Percentiles rank a stretch among this genome's conserved stretches.
Conservation (phyloP, 371 early-diverging fungal species). For the Rhizopus stolonifer region DNA sequence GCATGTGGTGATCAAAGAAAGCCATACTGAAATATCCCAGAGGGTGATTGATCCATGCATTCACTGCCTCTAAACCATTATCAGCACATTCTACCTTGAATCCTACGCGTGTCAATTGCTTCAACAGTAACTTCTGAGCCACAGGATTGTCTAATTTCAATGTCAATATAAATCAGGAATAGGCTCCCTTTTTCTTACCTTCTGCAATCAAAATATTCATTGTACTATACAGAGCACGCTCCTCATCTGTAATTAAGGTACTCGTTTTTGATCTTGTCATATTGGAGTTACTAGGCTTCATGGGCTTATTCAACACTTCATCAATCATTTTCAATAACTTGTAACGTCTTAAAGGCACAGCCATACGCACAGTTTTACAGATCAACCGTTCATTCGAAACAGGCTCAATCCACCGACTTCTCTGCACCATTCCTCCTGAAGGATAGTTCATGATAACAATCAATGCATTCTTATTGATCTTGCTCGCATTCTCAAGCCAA, state of each 20-base stretch:
- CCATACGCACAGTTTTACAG: slow-evolving; percentile 43
- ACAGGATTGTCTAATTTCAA: slow-evolving; percentile 41
- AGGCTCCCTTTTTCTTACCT: slow-evolving; percentile 12
- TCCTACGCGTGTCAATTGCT: slow-evolving; percentile 42
- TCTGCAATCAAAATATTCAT: slow-evolving; percentile 46
- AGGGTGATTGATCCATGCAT: slow-evolving; percentile 37
- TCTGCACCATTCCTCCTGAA: slow-evolving; percentile 24
- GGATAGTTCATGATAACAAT: slow-evolving; percentile 45
- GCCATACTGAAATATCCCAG: slow-evolving; percentile 35
- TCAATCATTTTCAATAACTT: slow-evolving; percentile 43
- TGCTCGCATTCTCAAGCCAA: slow-evolving; percentile 27
- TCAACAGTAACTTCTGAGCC: slow-evolving; percentile 44
- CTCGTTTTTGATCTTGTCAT: slow-evolving; percentile 4
- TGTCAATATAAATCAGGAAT: background rate
- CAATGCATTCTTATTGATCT: slow-evolving; percentile 13
- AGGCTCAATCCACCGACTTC: slow-evolving; percentile 17
- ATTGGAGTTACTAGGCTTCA: slow-evolving; percentile 4
- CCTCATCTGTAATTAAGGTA: slow-evolving; percentile 29
- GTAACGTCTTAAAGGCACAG: slow-evolving; percentile 51
- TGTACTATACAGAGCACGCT: slow-evolving; percentile 32
- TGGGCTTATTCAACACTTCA: slow-evolving; percentile 21
- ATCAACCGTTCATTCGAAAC: slow-evolving; percentile 13
- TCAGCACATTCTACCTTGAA: slow-evolving; percentile 46
- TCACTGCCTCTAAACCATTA: slow-evolving; percentile 45
- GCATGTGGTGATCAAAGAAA: slow-evolving; percentile 54